These are phyloP conservation scores for Cystobasidium onofrii DNA, from an alignment of 768 basidiomycete genomes.

Conservation along the genomic window DNA sequence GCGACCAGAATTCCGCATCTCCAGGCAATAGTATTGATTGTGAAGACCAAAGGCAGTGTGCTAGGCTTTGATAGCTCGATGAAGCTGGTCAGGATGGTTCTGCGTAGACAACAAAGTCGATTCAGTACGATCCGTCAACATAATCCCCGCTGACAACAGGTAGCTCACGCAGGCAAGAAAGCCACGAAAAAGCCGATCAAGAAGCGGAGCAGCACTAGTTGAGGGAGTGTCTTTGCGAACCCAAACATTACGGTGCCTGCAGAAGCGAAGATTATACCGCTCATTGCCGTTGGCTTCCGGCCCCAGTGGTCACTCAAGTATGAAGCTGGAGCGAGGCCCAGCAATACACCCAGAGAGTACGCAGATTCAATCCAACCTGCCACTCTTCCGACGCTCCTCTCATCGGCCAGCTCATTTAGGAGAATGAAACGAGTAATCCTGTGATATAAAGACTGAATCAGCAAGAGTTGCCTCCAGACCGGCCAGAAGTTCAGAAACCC, in stretches of 20 bases:
- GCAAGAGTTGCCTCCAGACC: background rate
- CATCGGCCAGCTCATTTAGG: background rate
- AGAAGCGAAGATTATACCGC: background rate
- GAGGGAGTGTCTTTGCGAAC: background rate
- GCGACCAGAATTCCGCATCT: background rate
- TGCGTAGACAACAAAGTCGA: background rate
- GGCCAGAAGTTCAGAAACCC: background rate
- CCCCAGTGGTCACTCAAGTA: background rate
- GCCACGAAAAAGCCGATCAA: constrained; percentile 8
- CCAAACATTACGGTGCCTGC: background rate
- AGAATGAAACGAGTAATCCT: constrained; percentile 15
- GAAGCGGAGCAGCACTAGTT: background rate
- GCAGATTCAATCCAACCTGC: constrained; percentile 15
- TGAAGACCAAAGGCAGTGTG: background rate
- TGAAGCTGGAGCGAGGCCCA: constrained; percentile 9
- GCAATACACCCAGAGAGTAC: background rate
- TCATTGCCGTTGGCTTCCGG: constrained; percentile 3
- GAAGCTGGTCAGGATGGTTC: background rate
- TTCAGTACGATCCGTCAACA: background rate
- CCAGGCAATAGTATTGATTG: background rate
- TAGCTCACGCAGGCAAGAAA: constrained; percentile 20
- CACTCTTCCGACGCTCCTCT: background rate
- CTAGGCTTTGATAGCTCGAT: background rate
- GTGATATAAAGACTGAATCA: background rate
- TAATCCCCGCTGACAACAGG: too few relatives aligned